Conservation (phyloP, 805 yeast species). For the Saccharomycopsis fermentans region DNA sequence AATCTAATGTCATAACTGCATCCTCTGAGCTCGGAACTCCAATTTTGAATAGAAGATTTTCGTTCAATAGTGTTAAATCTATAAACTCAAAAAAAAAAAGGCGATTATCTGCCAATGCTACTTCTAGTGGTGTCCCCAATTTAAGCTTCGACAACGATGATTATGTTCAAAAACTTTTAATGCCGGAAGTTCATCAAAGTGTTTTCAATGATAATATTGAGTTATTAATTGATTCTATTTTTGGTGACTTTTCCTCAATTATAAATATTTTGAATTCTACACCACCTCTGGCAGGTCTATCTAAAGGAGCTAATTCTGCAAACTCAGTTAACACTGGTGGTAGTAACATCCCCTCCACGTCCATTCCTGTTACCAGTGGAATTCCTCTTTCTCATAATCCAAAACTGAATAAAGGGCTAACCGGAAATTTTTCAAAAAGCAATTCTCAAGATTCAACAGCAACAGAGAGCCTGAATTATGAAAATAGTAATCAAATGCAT, state of each 20-base stretch:
- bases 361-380: not conserved
- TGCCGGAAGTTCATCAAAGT: constrained; percentile 1
- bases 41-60: not conserved
- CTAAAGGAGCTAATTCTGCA: not conserved
- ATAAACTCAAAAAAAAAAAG: not conserved
- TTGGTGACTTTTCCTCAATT: constrained; percentile 10
- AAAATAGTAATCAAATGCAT: not conserved
- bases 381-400: not conserved
- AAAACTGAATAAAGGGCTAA: not conserved
- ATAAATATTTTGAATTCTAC: not conserved
- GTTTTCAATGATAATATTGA: constrained; percentile 9
- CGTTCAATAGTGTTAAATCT: not conserved
- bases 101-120: not conserved
- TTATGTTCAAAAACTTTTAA: not conserved
- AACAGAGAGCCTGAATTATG: not conserved
- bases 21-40: not conserved
- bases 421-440: not conserved
- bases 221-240: constrained; percentile 5
- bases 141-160: not conserved
- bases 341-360: not conserved
- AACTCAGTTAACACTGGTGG: not conserved
- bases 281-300: not conserved
- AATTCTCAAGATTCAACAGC: not conserved
- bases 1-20: not conserved
- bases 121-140: not conserved